These are phyloP conservation scores for Sambucus nigra DNA, from an alignment of 129 eudicot genomes.

Conservation along the genomic window DNA sequence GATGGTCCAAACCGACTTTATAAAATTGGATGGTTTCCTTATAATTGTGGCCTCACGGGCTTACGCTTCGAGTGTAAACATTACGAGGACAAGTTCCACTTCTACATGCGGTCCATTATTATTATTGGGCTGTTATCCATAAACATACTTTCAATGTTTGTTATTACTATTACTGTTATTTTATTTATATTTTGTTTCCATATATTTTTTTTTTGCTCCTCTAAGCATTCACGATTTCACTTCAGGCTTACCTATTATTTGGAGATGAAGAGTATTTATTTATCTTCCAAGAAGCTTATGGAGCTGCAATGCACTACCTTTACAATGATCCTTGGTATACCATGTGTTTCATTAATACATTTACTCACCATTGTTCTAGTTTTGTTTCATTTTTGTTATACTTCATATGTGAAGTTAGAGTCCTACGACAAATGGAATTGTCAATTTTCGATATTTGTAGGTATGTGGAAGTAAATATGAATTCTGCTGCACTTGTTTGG, in stretches of 20 bases:
- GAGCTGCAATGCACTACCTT: slow-evolving; percentile 92
- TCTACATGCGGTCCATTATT: too few species aligned
- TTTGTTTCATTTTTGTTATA: not conserved
- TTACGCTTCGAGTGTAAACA: too few species aligned
- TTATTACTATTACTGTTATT: too few species aligned
- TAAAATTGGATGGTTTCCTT: too few species aligned
- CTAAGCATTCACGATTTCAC: not conserved
- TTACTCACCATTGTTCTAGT: not conserved
- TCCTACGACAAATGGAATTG: slow-evolving; percentile 14
- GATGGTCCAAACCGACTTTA: too few species aligned
- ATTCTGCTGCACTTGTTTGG: slow-evolving; percentile 97
- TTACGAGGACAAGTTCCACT: too few species aligned
- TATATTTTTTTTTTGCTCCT: too few species aligned
- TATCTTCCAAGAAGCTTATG: slow-evolving; percentile 93
- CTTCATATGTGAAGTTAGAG: not conserved
- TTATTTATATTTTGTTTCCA: not conserved
- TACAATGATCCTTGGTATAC: slow-evolving; percentile 84
- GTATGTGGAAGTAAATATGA: slow-evolving; percentile 99
- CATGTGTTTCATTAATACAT: too few species aligned
- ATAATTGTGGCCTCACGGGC: too few species aligned
- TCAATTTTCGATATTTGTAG: slow-evolving; percentile 32
- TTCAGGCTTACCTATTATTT: slow-evolving; percentile 76
- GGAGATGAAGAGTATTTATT: slow-evolving; percentile 95
- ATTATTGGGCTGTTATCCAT: too few species aligned
- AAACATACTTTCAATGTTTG: too few species aligned